A percentile compares a stretch with the other conserved stretches of the same genome.
These are phyloP conservation scores for Leishmania guyanensis DNA, from an alignment of 208 protist species.

Conservation along the genomic window DNA sequence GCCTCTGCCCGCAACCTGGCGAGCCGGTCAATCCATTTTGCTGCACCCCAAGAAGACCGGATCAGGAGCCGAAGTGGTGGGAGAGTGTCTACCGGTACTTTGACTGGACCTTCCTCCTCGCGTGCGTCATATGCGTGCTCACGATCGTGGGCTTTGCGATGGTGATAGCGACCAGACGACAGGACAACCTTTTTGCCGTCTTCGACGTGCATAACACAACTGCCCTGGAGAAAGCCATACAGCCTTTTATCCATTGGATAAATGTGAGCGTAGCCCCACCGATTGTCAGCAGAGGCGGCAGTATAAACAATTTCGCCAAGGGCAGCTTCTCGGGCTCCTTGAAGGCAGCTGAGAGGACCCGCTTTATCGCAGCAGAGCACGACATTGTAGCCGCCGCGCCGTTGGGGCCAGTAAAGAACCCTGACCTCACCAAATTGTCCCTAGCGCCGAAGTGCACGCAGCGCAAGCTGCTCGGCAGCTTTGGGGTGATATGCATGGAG, in stretches of 20 bases:
- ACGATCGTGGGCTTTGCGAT: constrained; percentile 58
- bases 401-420: not conserved
- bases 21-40: constrained; percentile 65
- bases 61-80: constrained; percentile 32
- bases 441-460: constrained; percentile 16
- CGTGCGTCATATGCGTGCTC: constrained; percentile 56
- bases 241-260: constrained; percentile 31
- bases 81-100: constrained; percentile 53
- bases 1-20: constrained; percentile 36
- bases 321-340: not conserved
- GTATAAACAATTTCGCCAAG: not conserved
- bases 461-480: constrained; percentile 43
- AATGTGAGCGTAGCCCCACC: constrained; percentile 8
- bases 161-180: constrained; percentile 36
- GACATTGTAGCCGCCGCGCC: not conserved
- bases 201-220: constrained; percentile 41
- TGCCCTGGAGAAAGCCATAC: constrained; percentile 47
- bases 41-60: constrained; percentile 43
- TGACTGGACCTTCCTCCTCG: constrained; percentile 70
- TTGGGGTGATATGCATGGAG: constrained; percentile 65
- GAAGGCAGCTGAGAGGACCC: not conserved
- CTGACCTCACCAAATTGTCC: not conserved
- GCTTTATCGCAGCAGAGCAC: not conserved
- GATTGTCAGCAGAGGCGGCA: not conserved
- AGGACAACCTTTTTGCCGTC: constrained; percentile 60